Conservation (phyloP, 1,139 yeast genomes). For the Debaryomycetaceae sp. region DNA sequence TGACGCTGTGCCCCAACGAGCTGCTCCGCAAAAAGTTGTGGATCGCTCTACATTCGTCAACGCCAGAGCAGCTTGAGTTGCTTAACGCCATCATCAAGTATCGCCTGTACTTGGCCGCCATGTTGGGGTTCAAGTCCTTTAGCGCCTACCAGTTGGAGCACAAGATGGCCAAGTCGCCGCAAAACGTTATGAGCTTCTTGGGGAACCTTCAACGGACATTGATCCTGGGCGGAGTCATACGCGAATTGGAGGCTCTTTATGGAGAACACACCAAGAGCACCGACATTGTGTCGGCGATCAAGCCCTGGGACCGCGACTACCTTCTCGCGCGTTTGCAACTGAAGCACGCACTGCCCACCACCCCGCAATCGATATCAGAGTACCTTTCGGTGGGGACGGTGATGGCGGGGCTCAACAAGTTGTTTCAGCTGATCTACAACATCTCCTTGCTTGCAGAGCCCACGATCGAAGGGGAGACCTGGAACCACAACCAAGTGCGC, state of each 20-base stretch:
- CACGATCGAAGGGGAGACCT: constrained; percentile 71
- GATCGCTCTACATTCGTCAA: constrained; percentile 64
- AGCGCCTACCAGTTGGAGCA: constrained; percentile 81
- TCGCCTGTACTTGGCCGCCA: constrained; percentile 67
- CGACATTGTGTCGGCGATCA: constrained; percentile 34
- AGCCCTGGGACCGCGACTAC: constrained; percentile 93
- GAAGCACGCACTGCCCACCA: constrained; percentile 17
- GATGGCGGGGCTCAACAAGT: constrained; percentile 71
- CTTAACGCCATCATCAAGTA: constrained; percentile 58
- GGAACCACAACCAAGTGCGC: constrained; percentile 81
- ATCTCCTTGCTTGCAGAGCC: constrained; percentile 67
- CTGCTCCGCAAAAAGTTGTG: constrained; percentile 65
- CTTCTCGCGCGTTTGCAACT: constrained; percentile 23
- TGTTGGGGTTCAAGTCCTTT: constrained; percentile 69
- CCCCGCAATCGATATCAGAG: constrained; percentile 35
- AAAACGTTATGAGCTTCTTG: constrained; percentile 68
- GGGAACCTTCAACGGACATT: constrained; percentile 46
- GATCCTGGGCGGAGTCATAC: constrained; percentile 50
- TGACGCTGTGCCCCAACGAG: constrained; percentile 56
- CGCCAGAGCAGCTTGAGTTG: constrained; percentile 53
- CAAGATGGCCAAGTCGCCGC: constrained; percentile 85
- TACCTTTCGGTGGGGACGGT: constrained; percentile 86
- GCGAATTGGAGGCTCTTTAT: constrained; percentile 50
- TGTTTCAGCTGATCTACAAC: constrained; percentile 72
- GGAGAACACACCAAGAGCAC: constrained; percentile 22